Evolutionary conservation across 129 eudicot genomes (phyloP), one percentile per base, ranked within the genome.

Genomic region (Flaveria robusta): DNA sequence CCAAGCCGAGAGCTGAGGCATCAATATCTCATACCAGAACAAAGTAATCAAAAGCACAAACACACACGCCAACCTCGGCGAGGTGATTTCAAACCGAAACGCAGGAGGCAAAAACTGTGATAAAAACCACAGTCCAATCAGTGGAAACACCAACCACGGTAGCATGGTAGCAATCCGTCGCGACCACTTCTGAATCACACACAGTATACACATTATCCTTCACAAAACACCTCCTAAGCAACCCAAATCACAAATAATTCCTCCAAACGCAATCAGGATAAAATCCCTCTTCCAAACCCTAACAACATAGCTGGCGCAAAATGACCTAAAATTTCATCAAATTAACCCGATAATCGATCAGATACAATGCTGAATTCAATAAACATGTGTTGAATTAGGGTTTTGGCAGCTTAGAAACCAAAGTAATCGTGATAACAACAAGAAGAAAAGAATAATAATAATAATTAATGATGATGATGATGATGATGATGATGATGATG

Each of bases 141-240:
- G 87, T 62, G 98, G 98, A 80, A 93, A 87, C 45, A 93, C 98
- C 76, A 90, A 75, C 98, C 98, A 93, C 16, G 98, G 98, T 55
- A 90, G 82, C 98, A 93, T 93, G 80, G 98, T 93, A 80, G 97
- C 98, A 82, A 90, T 79, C 81, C 85, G 66, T 67, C 98, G 78
- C 42, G 98, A 90, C 97, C 97, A 93, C 91, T 85, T 90, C 84
- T 90, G 97, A 86, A 93, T 88, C 84, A 87, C 96, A 64, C 98
- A 93, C 68, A 93, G 89, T 87, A 90, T 90, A 87, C 98, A 93
- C 98, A 93, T 93, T 93, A 93, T 93, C 97, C 91, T 80, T 74
- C 79, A 66, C 37, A 45, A 50, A 56, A 73, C 82, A 77, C 74
- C 85, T 63, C 47, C 45, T 68, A 39, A 49, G 45, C 24, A 42